phyloP scores from a whole-genome alignment of 192 early-diverging fungal genomes.

The Geranomyces michiganensis region DNA sequence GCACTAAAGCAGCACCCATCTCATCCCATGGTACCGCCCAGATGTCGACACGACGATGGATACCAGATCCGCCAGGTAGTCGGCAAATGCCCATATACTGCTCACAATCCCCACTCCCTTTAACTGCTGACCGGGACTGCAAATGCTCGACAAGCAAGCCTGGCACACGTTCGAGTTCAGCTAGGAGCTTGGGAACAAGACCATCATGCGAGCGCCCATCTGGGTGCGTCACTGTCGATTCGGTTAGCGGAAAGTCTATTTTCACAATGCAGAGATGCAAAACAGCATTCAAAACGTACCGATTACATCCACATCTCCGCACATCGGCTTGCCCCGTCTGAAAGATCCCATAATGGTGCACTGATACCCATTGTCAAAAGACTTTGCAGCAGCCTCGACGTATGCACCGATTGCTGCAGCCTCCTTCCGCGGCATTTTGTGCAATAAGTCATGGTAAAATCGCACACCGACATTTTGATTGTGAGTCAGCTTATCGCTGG shows the following conservation, averaged over 20 bases:
- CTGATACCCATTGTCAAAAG: constrained; percentile 33
- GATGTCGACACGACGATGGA: constrained; percentile 48
- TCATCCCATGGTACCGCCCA: constrained; percentile 46
- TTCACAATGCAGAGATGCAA: too few species aligned
- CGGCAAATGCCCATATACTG: constrained; percentile 41
- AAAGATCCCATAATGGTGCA: constrained; percentile 47
- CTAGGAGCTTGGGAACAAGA: constrained; percentile 24
- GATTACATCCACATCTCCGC: constrained; percentile 55
- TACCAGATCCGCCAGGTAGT: constrained; percentile 27
- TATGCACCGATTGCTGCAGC: constrained; percentile 31
- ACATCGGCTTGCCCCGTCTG: constrained; percentile 43
- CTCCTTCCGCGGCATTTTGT: constrained; percentile 49
- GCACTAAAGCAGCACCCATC: constrained; percentile 50
- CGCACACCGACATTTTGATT: constrained; percentile 51
- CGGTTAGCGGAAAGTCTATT: too few species aligned
- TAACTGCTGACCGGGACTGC: not conserved
- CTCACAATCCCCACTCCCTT: constrained; percentile 9
- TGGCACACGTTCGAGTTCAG: constrained; percentile 8
- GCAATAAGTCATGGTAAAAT: constrained; percentile 49
- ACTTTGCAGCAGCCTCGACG: constrained; percentile 21
- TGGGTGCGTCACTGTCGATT: constrained; percentile 23
- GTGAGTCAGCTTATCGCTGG: constrained; percentile 41
- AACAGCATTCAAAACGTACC: constrained; percentile 12
- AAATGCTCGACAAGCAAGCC: constrained; percentile 34
- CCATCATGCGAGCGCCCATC: constrained; percentile 20